Conservation (phyloP, 192 early-diverging fungal species). For the Gigaspora rosea region DNA sequence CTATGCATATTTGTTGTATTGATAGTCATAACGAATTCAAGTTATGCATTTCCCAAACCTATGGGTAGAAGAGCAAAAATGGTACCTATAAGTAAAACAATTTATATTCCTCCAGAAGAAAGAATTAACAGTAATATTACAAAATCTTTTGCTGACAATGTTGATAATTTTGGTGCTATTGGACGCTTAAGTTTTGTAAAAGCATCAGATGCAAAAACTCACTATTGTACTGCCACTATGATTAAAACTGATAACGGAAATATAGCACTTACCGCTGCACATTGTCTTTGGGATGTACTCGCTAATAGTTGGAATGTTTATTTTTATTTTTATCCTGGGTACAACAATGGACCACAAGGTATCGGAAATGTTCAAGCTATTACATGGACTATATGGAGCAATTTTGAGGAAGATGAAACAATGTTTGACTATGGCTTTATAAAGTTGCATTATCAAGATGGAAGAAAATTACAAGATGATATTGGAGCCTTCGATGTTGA, state of each 20-base stretch:
- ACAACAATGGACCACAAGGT: background rate
- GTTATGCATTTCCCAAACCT: background rate
- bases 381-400: background rate
- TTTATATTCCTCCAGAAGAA: background rate
- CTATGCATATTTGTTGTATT: background rate
- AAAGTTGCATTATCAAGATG: background rate
- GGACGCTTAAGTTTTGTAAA: background rate
- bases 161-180: background rate
- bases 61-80: background rate
- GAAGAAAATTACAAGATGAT: conserved; percentile 9
- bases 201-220: background rate
- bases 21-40: conserved; percentile 10
- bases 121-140: background rate
- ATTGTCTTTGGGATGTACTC: background rate
- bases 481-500: background rate
- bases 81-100: background rate
- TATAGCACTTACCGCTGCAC: conserved; percentile 8
- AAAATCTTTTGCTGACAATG: background rate
- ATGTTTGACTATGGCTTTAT: background rate
- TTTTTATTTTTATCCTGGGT: conserved; percentile 4
- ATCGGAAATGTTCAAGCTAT: background rate
- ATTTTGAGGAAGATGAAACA: background rate
- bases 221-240: background rate
- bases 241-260: background rate
- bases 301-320: background rate